A percentile compares a stretch with the other conserved stretches of the same genome.
Conservation (phyloP, 441 rosid species). For the Pelargonium australe region DNA sequence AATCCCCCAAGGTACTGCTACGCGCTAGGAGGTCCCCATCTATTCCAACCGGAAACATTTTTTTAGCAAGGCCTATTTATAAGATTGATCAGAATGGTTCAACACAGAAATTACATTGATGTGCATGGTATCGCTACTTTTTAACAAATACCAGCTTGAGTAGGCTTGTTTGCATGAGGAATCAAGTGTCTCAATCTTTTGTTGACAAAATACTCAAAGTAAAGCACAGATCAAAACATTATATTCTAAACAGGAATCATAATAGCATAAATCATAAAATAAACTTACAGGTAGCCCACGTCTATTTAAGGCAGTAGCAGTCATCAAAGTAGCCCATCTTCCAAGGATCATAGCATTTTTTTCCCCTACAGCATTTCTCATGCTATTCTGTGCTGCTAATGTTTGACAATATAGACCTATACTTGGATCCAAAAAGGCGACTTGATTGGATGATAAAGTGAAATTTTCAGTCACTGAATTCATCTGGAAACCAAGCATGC, state of each 20-base stretch:
- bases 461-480: slow-evolving; percentile 29
- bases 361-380: slow-evolving; percentile 76
- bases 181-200: neutral
- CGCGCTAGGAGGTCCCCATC: too few species aligned
- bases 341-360: slow-evolving; percentile 52
- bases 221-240: slow-evolving; percentile 4
- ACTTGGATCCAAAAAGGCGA: slow-evolving; percentile 75
- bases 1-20: too few species aligned
- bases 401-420: slow-evolving; percentile 68
- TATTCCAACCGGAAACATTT: too few species aligned
- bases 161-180: neutral
- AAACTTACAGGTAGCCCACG: slow-evolving; percentile 91
- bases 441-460: slow-evolving; percentile 48
- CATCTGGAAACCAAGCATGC: slow-evolving; percentile 56
- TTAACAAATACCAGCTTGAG: neutral
- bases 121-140: neutral
- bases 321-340: slow-evolving; percentile 79
- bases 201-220: neutral
- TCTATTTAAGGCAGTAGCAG: slow-evolving; percentile 71
- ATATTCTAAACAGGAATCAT: slow-evolving; percentile 9
- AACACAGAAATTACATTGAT: too few species aligned
- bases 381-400: slow-evolving; percentile 49
- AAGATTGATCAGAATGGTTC: too few species aligned
- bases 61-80: too few species aligned
- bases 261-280: slow-evolving; percentile 19